Base-by-base conservation (phyloP, 257 asterid genomes). In the Ajuga chamaepitys region DNA sequence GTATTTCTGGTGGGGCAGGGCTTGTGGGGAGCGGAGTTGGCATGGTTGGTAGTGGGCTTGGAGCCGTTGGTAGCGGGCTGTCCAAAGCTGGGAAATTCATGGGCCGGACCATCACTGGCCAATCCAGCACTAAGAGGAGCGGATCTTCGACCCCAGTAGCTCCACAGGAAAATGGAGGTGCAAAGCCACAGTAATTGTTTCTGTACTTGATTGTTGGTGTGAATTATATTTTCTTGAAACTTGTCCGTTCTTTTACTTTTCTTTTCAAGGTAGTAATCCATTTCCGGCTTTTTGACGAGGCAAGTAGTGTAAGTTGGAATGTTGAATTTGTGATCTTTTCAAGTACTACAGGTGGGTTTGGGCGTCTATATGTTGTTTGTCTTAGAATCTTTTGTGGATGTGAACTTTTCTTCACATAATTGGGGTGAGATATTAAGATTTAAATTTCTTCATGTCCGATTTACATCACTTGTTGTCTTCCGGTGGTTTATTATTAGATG, bases 11-110 rank as follows among this genome's bases (percentile, higher is more conserved):
- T 57, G 95, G 92, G 14, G 88, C 75, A 0, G 97, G 91, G 5
- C 30, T 83, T 0, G 91, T 87, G 9, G 95, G 95, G 9, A 78
- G 65, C 1, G 98, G 98, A 12, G 98, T 57, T 2, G 95, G 97
- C 38, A 11, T 84, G 14, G 96, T 91, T 7, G 95, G 95, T 13
- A 80, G 82, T 44, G 96, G 98, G 4, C 59, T 91, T 32, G 95
- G 96, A 48, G 96, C 91, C 10, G 95, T 91, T 63, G 83, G 95
- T 8, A 86, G 88, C 42, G 97, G 98, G 3, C 70, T 92, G 38
- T 79, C 83, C 70, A 92, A 89, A 82, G 98, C 98, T 9, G 97
- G 95, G 30, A 87, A 85, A 76, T 89, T 89, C 77, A 83, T 93
- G 96, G 95, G 94, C 2, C 77, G 97, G 80, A 87, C 96, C 47